A percentile compares a stretch with the other conserved stretches of the same genome.
phyloP scores from a whole-genome alignment of 805 yeast species.

The Candida anglica region DNA sequence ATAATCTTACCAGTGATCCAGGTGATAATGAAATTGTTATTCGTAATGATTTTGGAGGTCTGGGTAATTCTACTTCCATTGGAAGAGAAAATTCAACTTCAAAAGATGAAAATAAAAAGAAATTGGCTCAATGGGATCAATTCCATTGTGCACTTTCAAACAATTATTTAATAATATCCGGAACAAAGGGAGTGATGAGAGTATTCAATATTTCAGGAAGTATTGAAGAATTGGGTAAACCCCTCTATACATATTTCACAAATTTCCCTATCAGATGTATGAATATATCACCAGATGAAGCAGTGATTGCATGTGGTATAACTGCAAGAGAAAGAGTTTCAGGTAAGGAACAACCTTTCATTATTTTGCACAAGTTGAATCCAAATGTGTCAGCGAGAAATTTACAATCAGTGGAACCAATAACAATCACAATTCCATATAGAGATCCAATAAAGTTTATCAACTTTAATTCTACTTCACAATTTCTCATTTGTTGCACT shows the following conservation, averaged over 20 bases:
- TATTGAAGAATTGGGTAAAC: conserved; percentile 45
- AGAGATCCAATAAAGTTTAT: conserved; percentile 77
- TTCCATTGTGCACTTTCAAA: conserved; percentile 57
- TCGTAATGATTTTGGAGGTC: conserved; percentile 26
- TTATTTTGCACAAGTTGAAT: conserved; percentile 50
- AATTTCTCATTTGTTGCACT: conserved; percentile 71
- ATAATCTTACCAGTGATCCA: conserved; percentile 25
- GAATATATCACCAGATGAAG: conserved; percentile 62
- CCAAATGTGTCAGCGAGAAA: conserved; percentile 1
- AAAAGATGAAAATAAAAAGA: conserved; percentile 23
- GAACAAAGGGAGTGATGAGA: conserved; percentile 66
- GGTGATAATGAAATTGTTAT: conserved; percentile 20
- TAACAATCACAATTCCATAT: conserved; percentile 78
- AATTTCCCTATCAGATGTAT: conserved; percentile 77
- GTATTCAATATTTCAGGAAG: conserved; percentile 49
- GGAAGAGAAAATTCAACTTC: conserved; percentile 5
- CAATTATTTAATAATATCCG: conserved; percentile 60
- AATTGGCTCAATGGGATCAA: conserved; percentile 54
- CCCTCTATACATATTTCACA: conserved; percentile 65
- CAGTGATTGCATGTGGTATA: conserved; percentile 72
- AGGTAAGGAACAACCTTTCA: conserved; percentile 71
- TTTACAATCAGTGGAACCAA: conserved; percentile 44
- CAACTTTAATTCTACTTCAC: conserved; percentile 68
- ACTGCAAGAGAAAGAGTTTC: conserved; percentile 72
- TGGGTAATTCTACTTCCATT: too few species aligned